Evolutionary conservation across 805 yeast species (phyloP).

Genomic region (Pichia gijzeniarum): DNA sequence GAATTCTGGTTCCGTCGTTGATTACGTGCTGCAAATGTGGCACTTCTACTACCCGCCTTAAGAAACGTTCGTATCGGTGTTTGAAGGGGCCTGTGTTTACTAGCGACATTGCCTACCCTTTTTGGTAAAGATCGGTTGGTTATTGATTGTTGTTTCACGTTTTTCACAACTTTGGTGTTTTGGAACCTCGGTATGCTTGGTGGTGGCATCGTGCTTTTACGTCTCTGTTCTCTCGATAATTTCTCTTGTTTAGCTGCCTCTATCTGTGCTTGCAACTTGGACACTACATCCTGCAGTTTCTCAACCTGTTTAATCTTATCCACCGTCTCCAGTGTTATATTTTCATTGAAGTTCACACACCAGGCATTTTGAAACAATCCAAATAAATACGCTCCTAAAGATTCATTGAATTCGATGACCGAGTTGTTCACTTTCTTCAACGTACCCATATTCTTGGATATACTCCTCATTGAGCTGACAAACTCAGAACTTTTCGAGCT

Average conservation of each 20-base stretch:
- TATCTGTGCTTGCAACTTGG: slow-evolving; percentile 9
- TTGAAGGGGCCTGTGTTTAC: background rate
- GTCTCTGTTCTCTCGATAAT: background rate
- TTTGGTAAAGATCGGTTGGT: background rate
- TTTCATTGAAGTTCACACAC: slow-evolving; percentile 63
- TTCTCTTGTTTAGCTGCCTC: background rate
- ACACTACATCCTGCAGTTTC: slow-evolving; percentile 17
- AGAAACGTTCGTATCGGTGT: slow-evolving; percentile 1
- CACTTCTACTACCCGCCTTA: slow-evolving; percentile 6
- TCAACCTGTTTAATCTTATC: slow-evolving; percentile 16
- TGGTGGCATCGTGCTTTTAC: slow-evolving; percentile 21
- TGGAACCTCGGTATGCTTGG: slow-evolving; percentile 12
- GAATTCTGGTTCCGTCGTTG: too few species aligned
- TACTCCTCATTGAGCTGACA: slow-evolving; percentile 16
- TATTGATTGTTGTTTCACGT: too few species aligned
- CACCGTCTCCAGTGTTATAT: slow-evolving; percentile 22
- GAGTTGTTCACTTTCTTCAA: slow-evolving; percentile 56
- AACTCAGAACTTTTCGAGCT: slow-evolving; percentile 16
- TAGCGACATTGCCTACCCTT: too few species aligned
- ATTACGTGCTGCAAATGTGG: background rate
- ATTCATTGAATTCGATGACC: slow-evolving; percentile 64
- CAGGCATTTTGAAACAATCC: slow-evolving; percentile 83
- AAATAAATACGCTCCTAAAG: slow-evolving; percentile 62
- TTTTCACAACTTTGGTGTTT: background rate
- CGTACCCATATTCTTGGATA: slow-evolving; percentile 53